phyloP scores from a whole-genome alignment of 345 rosid species.

The Moringa oleifera region DNA sequence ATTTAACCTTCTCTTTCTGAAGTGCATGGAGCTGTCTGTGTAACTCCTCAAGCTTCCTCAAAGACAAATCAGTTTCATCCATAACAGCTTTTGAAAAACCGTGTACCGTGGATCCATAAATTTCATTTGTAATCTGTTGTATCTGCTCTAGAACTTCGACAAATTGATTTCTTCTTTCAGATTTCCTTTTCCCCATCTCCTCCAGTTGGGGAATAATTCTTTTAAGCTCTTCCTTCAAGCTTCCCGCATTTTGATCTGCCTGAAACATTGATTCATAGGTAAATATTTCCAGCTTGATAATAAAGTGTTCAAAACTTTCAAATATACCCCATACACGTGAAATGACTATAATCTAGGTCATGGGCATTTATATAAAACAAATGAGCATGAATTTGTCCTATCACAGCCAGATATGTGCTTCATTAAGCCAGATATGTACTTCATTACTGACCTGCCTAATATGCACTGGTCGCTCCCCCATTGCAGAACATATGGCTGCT shows the following conservation, averaged over 20 bases:
- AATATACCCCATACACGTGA: neutral
- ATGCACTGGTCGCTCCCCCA: conserved; percentile 91
- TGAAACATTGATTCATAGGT: conserved; percentile 21
- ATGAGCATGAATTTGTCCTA: neutral
- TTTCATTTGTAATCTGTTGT: conserved; percentile 46
- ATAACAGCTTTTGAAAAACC: conserved; percentile 24
- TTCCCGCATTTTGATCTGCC: conserved; percentile 71
- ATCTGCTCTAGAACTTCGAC: conserved; percentile 54
- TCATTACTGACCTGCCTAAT: conserved; percentile 61
- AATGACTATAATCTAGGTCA: neutral
- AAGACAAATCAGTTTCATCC: conserved; percentile 73
- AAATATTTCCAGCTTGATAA: neutral
- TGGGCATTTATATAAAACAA: neutral
- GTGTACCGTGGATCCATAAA: conserved; percentile 39
- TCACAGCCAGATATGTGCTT: neutral
- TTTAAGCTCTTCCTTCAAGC: conserved; percentile 79
- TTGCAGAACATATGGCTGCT: conserved; percentile 78
- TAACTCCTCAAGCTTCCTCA: conserved; percentile 74
- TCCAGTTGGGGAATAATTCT: conserved; percentile 75
- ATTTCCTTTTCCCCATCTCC: conserved; percentile 79
- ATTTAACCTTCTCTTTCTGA: conserved; percentile 68
- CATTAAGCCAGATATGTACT: no score
- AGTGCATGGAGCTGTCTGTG: conserved; percentile 55
- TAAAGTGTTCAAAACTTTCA: neutral
- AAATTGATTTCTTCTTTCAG: conserved; percentile 79